Conservation (phyloP, 805 yeast genomes). For the Candida insectorum region DNA sequence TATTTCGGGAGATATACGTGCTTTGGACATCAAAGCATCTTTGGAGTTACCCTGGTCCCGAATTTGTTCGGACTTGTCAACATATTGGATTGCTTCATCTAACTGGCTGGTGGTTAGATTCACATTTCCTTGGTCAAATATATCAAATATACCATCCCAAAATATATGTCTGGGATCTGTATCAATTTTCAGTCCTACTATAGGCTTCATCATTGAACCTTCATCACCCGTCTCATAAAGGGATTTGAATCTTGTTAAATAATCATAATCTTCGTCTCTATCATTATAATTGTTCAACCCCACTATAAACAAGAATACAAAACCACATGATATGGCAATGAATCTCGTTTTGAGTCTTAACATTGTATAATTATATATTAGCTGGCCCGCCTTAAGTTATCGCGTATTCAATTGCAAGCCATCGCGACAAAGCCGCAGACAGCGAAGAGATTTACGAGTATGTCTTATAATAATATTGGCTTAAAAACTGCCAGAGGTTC, state of each 20-base stretch:
- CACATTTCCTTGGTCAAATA: slow-evolving; percentile 18
- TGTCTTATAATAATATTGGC: slow-evolving; percentile 11
- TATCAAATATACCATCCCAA: slow-evolving; percentile 25
- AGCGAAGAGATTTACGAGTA: slow-evolving; percentile 1
- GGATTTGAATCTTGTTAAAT: not conserved
- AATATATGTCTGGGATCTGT: slow-evolving; percentile 18
- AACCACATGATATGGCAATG: no score
- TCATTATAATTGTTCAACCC: not conserved
- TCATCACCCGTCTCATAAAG: slow-evolving; percentile 1
- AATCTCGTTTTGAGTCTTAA: slow-evolving; percentile 1
- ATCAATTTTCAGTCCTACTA: slow-evolving; percentile 11
- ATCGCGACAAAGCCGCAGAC: not conserved
- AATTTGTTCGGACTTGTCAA: slow-evolving; percentile 15
- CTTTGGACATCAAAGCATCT: slow-evolving; percentile 22
- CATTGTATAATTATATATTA: slow-evolving; percentile 2
- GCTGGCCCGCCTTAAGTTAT: no score
- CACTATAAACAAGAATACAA: not conserved
- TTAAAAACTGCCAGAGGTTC: slow-evolving; percentile 47
- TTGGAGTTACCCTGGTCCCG: slow-evolving; percentile 18
- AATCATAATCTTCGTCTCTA: not conserved
- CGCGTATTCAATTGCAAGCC: not conserved
- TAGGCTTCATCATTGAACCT: slow-evolving; percentile 7
- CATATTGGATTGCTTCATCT: slow-evolving; percentile 18
- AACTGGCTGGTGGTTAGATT: slow-evolving; percentile 14
- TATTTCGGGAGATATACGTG: slow-evolving; percentile 20